Base-by-base conservation (phyloP, 2,329 filamentous ascomycete genomes). In the Pseudogymnoascus sp. region DNA sequence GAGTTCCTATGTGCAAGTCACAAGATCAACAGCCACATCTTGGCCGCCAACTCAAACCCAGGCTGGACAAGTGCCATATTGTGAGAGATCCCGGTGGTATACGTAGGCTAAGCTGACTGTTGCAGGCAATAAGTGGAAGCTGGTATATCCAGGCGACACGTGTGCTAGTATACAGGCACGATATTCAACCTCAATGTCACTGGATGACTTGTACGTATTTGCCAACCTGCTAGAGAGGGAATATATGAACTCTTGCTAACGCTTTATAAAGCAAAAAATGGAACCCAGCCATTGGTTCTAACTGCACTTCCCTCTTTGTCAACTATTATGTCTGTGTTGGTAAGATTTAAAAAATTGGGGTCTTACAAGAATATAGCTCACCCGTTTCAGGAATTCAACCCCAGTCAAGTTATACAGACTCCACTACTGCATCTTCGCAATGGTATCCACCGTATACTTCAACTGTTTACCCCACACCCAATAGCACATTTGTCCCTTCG, bases 1-100 rank as follows among this genome's bases (percentile, higher is more conserved):
- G 29, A 65, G 33, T 9, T 60, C 33, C 15, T 60, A 29, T 25
- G 29, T 40, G 5, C 25, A n/a, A 42, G 52, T 37, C 27, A 63
- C 60, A 33, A 62, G 25, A 36, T 15, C 60, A n/a, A 62, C 60
- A 36, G 35, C 45, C 31, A 59, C 33, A 15, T 58, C 59, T 2
- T 67, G 60, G 61, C 67, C 68, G 6, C 68, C 68, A 9, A 64
- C 52, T 10, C 60, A 63, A 42, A 69, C 65, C 12, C 65, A 63
- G 61, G 59, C 60, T 5, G 67, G 68, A 10, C 63, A 69, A 64
- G 63, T 65, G 8, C 42, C 25, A n/a, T 61, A 62, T 48, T 67
- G 66, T 59, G 21, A 64, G 52, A 37, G 5, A 12, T 31, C 10
- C 15, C 4, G 4, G 15, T 39, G 31, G 13, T 25, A 4, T 9